Conservation (phyloP, 2,329 filamentous ascomycete species). For the Ceratocystis diversiconidia region DNA sequence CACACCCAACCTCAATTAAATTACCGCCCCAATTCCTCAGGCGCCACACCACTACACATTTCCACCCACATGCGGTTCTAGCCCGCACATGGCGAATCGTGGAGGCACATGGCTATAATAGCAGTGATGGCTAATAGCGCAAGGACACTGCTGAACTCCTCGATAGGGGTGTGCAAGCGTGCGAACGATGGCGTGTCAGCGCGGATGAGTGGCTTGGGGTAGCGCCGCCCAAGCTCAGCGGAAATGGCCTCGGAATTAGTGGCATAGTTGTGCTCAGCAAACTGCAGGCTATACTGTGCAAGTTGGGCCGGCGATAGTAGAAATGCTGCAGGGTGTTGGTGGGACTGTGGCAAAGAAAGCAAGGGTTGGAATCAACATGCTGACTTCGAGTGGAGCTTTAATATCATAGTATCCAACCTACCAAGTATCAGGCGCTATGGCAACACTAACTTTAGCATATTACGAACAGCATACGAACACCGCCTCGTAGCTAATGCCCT, state of each 20-base stretch:
- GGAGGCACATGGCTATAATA: slow-evolving; percentile 39
- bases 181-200: slow-evolving; percentile 38
- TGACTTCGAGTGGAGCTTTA: slow-evolving; percentile 38
- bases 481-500: slow-evolving; percentile 51
- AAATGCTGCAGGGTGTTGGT: slow-evolving; percentile 24
- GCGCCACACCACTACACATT: slow-evolving; percentile 38
- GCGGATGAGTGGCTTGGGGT: slow-evolving; percentile 44
- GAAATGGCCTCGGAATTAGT: slow-evolving; percentile 53
- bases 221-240: slow-evolving; percentile 39
- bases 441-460: not conserved
- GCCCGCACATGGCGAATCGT: slow-evolving; percentile 36
- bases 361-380: slow-evolving; percentile 26
- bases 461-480: slow-evolving; percentile 36
- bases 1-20: slow-evolving; percentile 38
- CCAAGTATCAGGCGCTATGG: not conserved
- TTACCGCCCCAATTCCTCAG: slow-evolving; percentile 35
- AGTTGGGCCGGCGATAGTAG: slow-evolving; percentile 28
- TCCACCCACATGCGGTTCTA: slow-evolving; percentile 40
- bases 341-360: not conserved
- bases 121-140: slow-evolving; percentile 31
- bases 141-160: slow-evolving; percentile 25
- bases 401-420: slow-evolving; percentile 53
- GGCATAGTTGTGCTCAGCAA: slow-evolving; percentile 42
- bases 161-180: slow-evolving; percentile 29
- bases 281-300: slow-evolving; percentile 43